A percentile compares a stretch with the other conserved stretches of the same genome.
Evolutionary conservation across 768 basidiomycete species (phyloP).

Genomic region (Boletus speciosus): DNA sequence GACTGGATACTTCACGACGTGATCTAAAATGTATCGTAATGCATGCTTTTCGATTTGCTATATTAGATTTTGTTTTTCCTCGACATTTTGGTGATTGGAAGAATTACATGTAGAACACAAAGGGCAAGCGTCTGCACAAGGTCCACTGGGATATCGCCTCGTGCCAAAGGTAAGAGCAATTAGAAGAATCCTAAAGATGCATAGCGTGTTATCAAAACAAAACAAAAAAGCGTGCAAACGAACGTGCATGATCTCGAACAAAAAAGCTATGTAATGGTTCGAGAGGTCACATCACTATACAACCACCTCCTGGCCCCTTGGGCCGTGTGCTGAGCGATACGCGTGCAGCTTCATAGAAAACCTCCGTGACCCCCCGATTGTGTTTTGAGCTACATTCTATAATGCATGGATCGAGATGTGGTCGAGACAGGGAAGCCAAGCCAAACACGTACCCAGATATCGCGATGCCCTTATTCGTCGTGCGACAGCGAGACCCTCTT

Average conservation of each 20-base stretch:
- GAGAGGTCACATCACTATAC: constrained; percentile 54
- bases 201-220: constrained; percentile 4
- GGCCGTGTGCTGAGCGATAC: constrained; percentile 74
- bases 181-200: constrained; percentile 21
- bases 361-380: constrained; percentile 90
- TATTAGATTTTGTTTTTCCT: constrained; percentile 23
- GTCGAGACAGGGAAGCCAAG: neutral
- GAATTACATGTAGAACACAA: constrained; percentile 6
- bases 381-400: constrained; percentile 97
- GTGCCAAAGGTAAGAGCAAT: constrained; percentile 11
- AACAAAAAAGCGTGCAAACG: neutral
- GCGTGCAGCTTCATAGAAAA: constrained; percentile 87
- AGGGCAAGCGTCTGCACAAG: neutral
- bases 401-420: neutral
- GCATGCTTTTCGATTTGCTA: constrained; percentile 18
- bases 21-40: constrained; percentile 25
- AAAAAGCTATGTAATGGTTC: neutral
- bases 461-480: constrained; percentile 89
- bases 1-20: constrained; percentile 52
- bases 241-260: neutral
- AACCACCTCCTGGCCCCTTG: constrained; percentile 58
- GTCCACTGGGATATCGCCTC: neutral
- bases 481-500: constrained; percentile 85
- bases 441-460: constrained; percentile 69
- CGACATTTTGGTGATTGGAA: neutral